These are phyloP conservation scores for Aspergillus hancockii DNA, from an alignment of 495 filamentous ascomycete genomes.

Conservation along the genomic window DNA sequence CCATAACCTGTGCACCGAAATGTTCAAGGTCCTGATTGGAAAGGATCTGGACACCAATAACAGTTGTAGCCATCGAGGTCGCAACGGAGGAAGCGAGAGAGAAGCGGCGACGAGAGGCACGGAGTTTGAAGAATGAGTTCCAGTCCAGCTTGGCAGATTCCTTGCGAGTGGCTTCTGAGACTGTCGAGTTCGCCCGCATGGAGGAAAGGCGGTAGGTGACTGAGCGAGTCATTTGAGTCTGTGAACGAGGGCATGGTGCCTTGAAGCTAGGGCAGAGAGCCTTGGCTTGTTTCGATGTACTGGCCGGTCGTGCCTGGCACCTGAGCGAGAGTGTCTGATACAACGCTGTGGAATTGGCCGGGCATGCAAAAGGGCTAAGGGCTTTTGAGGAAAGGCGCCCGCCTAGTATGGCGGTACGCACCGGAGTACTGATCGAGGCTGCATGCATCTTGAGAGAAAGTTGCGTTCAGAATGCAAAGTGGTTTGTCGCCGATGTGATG, in stretches of 20 bases:
- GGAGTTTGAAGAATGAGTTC: conserved; percentile 91
- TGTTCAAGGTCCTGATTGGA: conserved; percentile 65
- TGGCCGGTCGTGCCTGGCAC: conserved; percentile 17
- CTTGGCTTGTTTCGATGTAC: conserved; percentile 19
- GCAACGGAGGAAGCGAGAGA: conserved; percentile 73
- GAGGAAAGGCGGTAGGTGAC: conserved; percentile 35
- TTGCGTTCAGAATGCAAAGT: conserved; percentile 4
- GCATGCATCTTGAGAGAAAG: conserved; percentile 23
- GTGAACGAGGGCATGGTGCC: conserved; percentile 21
- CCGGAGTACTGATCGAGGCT: conserved; percentile 27
- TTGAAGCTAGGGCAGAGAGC: conserved; percentile 17
- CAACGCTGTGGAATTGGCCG: conserved; percentile 17
- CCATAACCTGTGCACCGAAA: conserved; percentile 65
- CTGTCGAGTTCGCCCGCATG: conserved; percentile 39
- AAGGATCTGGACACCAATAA: conserved; percentile 63
- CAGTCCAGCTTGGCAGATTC: conserved; percentile 65
- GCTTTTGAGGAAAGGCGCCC: conserved; percentile 27
- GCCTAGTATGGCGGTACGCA: conserved; percentile 32
- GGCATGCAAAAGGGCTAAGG: conserved; percentile 24
- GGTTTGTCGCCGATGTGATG: conserved; percentile 15
- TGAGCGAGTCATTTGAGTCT: conserved; percentile 22
- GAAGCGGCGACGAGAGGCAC: conserved; percentile 78
- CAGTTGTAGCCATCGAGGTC: conserved; percentile 58
- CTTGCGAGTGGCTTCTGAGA: conserved; percentile 25
- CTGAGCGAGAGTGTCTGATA: conserved; percentile 23